Base-by-base conservation (phyloP, 2,329 filamentous ascomycete genomes). In the Alternaria ventricosa region DNA sequence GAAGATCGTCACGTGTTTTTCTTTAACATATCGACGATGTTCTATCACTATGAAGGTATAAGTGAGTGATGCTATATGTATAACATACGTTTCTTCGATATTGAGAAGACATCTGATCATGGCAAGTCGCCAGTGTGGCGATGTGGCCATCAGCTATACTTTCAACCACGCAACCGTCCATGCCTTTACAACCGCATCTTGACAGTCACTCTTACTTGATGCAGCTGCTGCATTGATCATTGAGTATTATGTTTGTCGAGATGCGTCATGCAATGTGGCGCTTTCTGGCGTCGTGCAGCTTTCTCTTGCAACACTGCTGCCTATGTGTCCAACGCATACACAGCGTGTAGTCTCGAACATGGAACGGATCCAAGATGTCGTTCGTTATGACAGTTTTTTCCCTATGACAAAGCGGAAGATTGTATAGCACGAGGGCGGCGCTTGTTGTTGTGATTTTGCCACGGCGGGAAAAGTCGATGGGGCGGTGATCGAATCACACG, bases 401-500 rank as follows among this genome's bases (percentile, higher is more conserved):
- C 9, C 10, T 49, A 7, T 15, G 28, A 33, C 44, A 18, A 50
- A 11, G 36, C 13, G 9, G 22, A 47, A 7, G 4, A 30, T 9
- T 1, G n/a, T 12, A 57, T n/a, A 25, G 36, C n/a, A 41, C 46
- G 12, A 51, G 30, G 46, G 33, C 47, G 54, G 58, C 46, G 61
- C 47, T 50, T 61, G 53, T 25, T 61, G 57, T 55, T 60, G 28
- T 51, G 27, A 13, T 60, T 53, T 60, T 47, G 64, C 64, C 64
- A 61, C 64, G 27, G 57, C 47, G 55, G 36, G 30, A 49, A 53
- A 54, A 57, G 28, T 25, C 33, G 36, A 54, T 20, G 55, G 57
- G 20, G 61, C 43, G 57, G 64, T n/a, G 22, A 55, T 47, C 63
- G 33, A 55, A 60, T 60, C 60, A 63, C 46, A 33, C 47, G 36